Evolutionary conservation across 208 protist species (phyloP), one percentile per base, ranked within the genome.

Genomic region (Wallacemonas rigidus): DNA sequence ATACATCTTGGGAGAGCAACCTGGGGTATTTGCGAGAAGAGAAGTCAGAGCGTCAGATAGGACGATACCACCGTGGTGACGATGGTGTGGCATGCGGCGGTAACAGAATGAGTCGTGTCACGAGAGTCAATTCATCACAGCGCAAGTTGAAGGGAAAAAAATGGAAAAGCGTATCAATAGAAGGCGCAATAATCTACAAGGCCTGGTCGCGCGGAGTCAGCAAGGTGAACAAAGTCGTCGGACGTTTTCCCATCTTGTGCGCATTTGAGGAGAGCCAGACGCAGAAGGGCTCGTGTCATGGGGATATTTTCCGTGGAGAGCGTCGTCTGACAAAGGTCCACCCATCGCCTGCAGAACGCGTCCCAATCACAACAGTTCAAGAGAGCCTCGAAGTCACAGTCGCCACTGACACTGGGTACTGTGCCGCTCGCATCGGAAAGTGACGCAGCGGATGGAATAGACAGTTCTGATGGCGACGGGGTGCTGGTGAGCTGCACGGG

Each of bases 101-200:
- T 26, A 26, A 26, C 26, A 26, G 26, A 26, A 26, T 26, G 26
- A 26, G 26, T 26, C 26, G 26, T 26, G 26, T 26, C 26, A 26
- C 26, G 26, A 26, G 26, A 26, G 26, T 26, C 26, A 26, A 26
- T 26, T 26, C 26, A 26, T 26, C 26, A 26, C 26, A 26, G 26
- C 26, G 26, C 26, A 26, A 26, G 45, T 50, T 50, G 45, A 6
- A 6, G 45, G 35, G 55, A 65, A 40, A 48, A 72, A 5, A 58
- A 15, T 11, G 6, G 0, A 61, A 70, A 56, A 68, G 63, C 74
- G 69, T 14, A 43, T 62, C 15, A 65, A 35, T 65, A 65, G 50
- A 65, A 65, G 8, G 60, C 12, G 36, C 8, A 36, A 3, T 38
- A 8, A 5, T 48, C 41, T 7, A 38, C 44, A 6, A 65, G 26